Evolutionary conservation across 257 asterid species (phyloP).

Genomic region (Solanum ossicruentum): DNA sequence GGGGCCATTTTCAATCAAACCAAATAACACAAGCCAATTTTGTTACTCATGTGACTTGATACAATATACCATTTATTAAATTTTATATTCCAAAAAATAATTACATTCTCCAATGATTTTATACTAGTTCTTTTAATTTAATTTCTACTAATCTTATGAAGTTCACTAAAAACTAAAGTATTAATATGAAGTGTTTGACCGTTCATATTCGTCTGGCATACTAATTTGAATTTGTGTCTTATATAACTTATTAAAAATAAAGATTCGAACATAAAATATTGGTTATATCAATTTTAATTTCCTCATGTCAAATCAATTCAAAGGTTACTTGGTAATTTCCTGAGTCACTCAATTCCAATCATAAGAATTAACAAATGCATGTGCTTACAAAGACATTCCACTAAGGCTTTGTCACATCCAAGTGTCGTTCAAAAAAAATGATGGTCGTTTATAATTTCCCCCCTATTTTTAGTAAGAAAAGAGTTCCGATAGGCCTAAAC

Average conservation of each 20-base stretch:
- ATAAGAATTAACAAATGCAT: background rate
- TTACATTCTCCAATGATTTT: background rate
- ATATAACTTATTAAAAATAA: background rate
- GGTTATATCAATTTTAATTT: background rate
- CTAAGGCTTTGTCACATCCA: background rate
- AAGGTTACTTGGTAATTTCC: background rate
- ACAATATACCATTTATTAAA: background rate
- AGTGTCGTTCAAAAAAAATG: background rate
- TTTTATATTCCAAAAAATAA: background rate
- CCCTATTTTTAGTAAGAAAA: background rate
- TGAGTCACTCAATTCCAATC: background rate
- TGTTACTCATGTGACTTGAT: background rate
- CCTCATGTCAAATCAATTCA: background rate
- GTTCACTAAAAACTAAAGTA: background rate
- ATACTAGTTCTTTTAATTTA: background rate
- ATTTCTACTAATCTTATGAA: background rate
- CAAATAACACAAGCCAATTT: background rate
- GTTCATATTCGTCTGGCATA: background rate
- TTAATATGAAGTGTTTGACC: background rate
- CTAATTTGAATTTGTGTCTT: background rate
- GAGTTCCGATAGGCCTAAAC: no score
- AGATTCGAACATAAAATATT: background rate
- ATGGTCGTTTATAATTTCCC: background rate
- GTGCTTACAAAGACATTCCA: background rate
- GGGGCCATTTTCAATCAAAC: constrained; percentile 11